A percentile compares a stretch with the other conserved stretches of the same genome.
Conservation (phyloP, 495 filamentous ascomycete species). For the Aspergillus panamensis region DNA sequence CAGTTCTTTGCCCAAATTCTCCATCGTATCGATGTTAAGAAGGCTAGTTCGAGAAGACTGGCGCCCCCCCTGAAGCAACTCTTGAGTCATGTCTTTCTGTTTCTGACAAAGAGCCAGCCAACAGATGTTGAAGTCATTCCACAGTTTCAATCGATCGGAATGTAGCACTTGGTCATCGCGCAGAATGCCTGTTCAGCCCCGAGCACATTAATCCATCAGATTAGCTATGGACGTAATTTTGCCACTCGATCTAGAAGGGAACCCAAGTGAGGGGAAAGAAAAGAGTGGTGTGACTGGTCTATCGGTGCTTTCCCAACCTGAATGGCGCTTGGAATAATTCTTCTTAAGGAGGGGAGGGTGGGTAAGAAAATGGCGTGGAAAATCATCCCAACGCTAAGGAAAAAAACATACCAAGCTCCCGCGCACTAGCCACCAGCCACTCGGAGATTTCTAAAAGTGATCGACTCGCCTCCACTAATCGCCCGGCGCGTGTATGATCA, state of each 20-base stretch:
- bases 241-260: background rate
- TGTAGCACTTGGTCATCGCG: constrained; percentile 73
- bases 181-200: constrained; percentile 53
- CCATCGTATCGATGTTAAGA: constrained; percentile 63
- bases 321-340: background rate
- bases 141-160: constrained; percentile 70
- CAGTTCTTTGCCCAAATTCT: constrained; percentile 76
- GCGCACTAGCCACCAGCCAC: constrained; percentile 79
- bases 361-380: constrained; percentile 4
- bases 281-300: background rate
- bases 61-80: constrained; percentile 56
- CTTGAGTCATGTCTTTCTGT: constrained; percentile 72
- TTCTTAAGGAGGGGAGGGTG: too few species aligned
- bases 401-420: constrained; percentile 70
- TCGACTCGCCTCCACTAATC: constrained; percentile 66
- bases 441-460: constrained; percentile 75
- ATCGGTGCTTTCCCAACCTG: background rate
- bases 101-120: constrained; percentile 86
- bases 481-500: constrained; percentile 67
- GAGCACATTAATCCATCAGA: constrained; percentile 20
- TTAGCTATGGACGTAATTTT: constrained; percentile 22
- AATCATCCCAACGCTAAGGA: constrained; percentile 16
- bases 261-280: background rate
- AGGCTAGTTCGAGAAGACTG: constrained; percentile 60
- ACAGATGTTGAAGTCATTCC: constrained; percentile 92